A percentile compares a stretch with the other conserved stretches of the same genome.
phyloP scores from a whole-genome alignment of 1,284 basidiomycete genomes.

The Bondarzewia mesenterica region DNA sequence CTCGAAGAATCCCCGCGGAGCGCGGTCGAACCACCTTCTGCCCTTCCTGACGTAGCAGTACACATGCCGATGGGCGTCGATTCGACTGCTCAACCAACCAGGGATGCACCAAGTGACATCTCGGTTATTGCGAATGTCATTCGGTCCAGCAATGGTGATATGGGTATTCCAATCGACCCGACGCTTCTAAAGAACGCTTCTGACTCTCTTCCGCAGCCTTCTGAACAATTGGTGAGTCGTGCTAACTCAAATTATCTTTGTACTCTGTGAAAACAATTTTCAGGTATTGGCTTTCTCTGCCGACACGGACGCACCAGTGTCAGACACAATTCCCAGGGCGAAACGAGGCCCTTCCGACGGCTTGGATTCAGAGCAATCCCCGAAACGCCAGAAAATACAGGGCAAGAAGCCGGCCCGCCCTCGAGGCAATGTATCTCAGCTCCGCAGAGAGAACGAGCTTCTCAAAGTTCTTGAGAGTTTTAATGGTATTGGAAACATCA shows the following conservation, averaged over 20 bases:
- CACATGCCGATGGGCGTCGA: background rate
- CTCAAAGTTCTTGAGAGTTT: conserved; percentile 50
- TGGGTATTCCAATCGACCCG: conserved; percentile 3
- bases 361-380: no score
- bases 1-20: background rate
- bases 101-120: background rate
- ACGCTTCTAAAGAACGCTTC: background rate
- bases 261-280: no score
- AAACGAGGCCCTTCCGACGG: background rate
- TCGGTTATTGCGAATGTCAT: background rate
- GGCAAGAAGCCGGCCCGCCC: conserved; percentile 18
- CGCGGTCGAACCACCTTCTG: background rate
- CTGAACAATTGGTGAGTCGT: no score
- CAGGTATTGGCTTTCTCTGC: no score
- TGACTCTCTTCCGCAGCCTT: no score
- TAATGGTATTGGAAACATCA: conserved; percentile 58
- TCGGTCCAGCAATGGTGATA: background rate
- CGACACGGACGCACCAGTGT: background rate
- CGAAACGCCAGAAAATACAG: background rate
- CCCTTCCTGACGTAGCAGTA: background rate
- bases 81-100: background rate
- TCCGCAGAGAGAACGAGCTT: conserved; percentile 73
- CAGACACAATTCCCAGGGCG: background rate
- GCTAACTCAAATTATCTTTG: no score
- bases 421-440: conserved; percentile 60